These are phyloP conservation scores for Tricholoma furcatifolium DNA, from an alignment of 768 basidiomycete species.

Conservation along the genomic window DNA sequence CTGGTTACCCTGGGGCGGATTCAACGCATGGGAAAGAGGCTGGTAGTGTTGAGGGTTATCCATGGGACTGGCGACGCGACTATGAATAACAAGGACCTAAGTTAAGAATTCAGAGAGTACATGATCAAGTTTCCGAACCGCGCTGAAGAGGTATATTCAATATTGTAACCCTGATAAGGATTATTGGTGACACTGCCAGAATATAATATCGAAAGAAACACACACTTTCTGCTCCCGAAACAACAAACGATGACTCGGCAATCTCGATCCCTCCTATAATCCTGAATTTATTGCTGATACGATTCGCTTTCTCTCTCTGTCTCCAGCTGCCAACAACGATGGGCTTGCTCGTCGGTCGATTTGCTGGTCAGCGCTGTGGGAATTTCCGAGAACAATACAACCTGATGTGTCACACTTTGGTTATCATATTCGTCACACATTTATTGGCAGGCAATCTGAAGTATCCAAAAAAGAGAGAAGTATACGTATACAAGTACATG, in stretches of 20 bases:
- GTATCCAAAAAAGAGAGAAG: no score
- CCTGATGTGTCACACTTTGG: neutral
- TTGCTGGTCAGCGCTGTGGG: constrained; percentile 27
- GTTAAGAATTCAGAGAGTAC: neutral
- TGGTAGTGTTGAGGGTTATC: constrained; percentile 81
- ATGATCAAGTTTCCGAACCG: constrained; percentile 14
- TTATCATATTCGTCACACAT: no score
- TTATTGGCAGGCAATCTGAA: neutral
- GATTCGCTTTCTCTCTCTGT: neutral
- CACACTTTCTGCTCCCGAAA: constrained; percentile 5
- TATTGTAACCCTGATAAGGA: constrained; percentile 14
- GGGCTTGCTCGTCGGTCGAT: constrained; percentile 26
- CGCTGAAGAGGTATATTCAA: constrained; percentile 6
- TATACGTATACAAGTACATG: no score
- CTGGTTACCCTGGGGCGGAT: constrained; percentile 46
- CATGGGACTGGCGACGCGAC: constrained; percentile 27
- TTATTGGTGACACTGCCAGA: constrained; percentile 11
- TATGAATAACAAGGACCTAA: constrained; percentile 1
- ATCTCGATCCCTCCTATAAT: neutral
- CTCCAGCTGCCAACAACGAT: constrained; percentile 9
- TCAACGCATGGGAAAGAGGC: constrained; percentile 75
- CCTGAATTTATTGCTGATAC: neutral
- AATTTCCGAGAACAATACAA: constrained; percentile 21
- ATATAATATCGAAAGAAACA: constrained; percentile 17
- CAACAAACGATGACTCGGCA: neutral